Base-by-base conservation (phyloP, 495 filamentous ascomycete genomes). In the Collariella sp. region DNA sequence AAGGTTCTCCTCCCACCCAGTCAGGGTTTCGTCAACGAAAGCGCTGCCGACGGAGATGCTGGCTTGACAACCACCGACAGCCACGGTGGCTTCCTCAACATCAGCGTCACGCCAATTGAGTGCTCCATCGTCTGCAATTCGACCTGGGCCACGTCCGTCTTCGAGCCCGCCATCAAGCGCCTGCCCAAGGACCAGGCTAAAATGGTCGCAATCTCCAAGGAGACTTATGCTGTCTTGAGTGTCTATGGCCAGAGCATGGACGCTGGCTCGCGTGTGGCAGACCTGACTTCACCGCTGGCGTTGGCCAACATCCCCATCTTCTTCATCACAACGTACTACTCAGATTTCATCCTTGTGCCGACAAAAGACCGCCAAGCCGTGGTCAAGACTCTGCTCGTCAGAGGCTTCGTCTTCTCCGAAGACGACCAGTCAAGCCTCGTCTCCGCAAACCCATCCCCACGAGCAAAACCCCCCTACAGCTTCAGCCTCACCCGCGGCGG, bases 241-340 rank as follows among this genome's bases (percentile, higher is more conserved):
- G 89, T 98, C 42, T 85, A 85, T 48, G 87, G 86, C 34, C 83
- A 90, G 54, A 91, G 91, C 1, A 80, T 96, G 55, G 90, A 95
- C 62, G 91, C 93, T 18, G 90, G 91, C n/a, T 88, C 91, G 60
- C 81, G 91, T 26, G 93, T 98, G 2, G 76, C 96, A 46, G 93
- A 97, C 62, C 68, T 98, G 31, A 95, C 93, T 5, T 90, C 83
- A 57, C 93, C 93, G 3, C 75, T 98, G 16, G 93, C 93, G 11
- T 72, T 96, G 67, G 91, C 91, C 26, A 87, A 88, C 62, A 91
- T 98, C 33, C 86, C 93, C 36, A 95, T 98, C 58, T 96, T 97
- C 69, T 97, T 98, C 76, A 94, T 96, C 64, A 95, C 91, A 1
- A 97, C 93, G 20, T 98, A 98, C 68, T 96, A 95, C 66, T 88